A percentile compares a stretch with the other conserved stretches of the same genome.
Conservation (phyloP, 2,329 filamentous ascomycete species). For the Stachybotrys chlorohalonatus region DNA sequence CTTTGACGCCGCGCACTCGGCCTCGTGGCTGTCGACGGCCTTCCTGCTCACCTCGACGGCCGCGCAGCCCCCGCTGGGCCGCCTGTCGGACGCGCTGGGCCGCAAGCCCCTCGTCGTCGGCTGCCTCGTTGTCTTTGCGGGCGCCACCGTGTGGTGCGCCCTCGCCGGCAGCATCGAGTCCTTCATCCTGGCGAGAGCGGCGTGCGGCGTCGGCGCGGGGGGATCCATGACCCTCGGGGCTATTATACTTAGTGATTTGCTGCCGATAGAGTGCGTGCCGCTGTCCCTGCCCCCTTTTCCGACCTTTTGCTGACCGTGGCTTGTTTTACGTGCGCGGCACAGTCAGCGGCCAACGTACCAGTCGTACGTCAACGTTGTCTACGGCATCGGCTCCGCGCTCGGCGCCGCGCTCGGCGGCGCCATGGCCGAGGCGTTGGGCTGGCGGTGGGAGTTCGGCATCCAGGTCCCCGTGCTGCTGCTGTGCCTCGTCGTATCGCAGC, state of each 20-base stretch:
- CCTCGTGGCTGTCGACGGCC: constrained; percentile 74
- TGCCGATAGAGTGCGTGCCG: constrained; percentile 55
- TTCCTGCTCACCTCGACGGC: constrained; percentile 70
- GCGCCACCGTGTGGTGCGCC: constrained; percentile 61
- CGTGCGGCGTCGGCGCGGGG: constrained; percentile 66
- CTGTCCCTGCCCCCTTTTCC: background rate
- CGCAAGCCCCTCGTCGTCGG: constrained; percentile 58
- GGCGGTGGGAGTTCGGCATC: constrained; percentile 63
- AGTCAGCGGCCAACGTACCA: constrained; percentile 48
- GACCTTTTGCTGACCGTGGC: constrained; percentile 1
- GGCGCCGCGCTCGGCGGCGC: constrained; percentile 63
- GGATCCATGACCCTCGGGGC: constrained; percentile 60
- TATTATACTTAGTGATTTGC: constrained; percentile 65
- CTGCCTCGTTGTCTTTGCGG: constrained; percentile 51
- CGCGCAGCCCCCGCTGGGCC: constrained; percentile 66
- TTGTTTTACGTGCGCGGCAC: constrained; percentile 1
- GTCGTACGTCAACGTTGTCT: constrained; percentile 59
- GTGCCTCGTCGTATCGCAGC: constrained; percentile 32
- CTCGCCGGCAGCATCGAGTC: constrained; percentile 57
- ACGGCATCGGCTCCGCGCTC: constrained; percentile 46
- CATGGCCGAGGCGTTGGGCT: constrained; percentile 61
- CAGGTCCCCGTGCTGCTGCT: constrained; percentile 45
- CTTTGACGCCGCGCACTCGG: constrained; percentile 67
- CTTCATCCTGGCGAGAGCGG: constrained; percentile 60
- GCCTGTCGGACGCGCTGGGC: constrained; percentile 66